Evolutionary conservation across 2,329 filamentous ascomycete genomes (phyloP), one percentile per base, ranked within the genome.

Genomic region (Tolypocladium capitatum): DNA sequence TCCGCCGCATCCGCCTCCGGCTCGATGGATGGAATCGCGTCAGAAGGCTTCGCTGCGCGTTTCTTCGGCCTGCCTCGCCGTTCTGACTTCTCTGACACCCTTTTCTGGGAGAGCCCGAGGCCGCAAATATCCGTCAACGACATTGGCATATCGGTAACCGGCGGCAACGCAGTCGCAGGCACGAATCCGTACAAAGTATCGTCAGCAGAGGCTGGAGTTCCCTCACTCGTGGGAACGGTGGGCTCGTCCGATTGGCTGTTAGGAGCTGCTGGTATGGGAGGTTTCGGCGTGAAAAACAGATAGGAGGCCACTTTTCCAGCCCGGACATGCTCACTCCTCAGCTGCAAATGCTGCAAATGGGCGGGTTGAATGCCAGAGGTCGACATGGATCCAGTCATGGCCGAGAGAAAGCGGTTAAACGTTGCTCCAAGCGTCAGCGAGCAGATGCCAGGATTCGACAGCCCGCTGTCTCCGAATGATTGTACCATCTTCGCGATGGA

Each of bases 401-500:
- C 62, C 2, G 65, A 66, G 7, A 68, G 54, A 42, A 61, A 66
- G 21, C 65, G 61, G 36, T 61, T 66, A 47, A 66, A 68, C 5
- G 63, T 59, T 20, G 59, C 52, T 2, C 65, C 65, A 3, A 67
- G 48, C 2, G 65, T 68, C 38, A 68, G 50, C 10, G 56, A 60
- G 49, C 65, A 66, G 5, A 68, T 56, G 38, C 65, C 63, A 0
- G 64, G 63, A 46, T 68, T 68, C 9, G 63, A 65, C 16, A 67
- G 35, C 1, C 65, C 65, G 5, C 50, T 47, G 2, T 56, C 52
- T 21, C 58, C 58, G 16, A 60, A 54, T 10, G 53, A 55, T 28
- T 56, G 56, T 24, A 62, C 61, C 51, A 57, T 56, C 32, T 59
- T 60, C 2, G 54, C 52, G 27, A 68, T 60, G 24, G 59, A 60